Evolutionary conservation across 331 rosid genomes (phyloP), one percentile per base, ranked within the genome.

Genomic region (Ulmus americana): DNA sequence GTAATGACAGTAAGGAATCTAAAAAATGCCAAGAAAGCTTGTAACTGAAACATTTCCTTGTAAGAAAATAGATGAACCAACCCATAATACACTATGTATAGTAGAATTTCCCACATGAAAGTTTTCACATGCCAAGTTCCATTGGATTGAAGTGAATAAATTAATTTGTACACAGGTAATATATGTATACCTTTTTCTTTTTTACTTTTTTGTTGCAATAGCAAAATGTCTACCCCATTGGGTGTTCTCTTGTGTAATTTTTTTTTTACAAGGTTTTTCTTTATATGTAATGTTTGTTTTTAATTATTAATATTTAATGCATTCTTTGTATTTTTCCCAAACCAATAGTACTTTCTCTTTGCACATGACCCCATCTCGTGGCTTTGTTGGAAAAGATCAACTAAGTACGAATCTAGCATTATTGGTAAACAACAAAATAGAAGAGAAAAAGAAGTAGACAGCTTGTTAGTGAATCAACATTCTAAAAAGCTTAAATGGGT

Each of bases 1-100:
- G 97, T 90, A 46, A 94, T 94, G 99, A 85, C 88, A 0, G 79
- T 94, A 68, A 74, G 99, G 45, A 83, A 77, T 82, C 88, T 94
- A 10, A 87, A 80, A 81, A 77, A 77, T 80, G 59, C 66, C 70
- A 85, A 69, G 40, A 94, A 83, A 75, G 65, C 72, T 81, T 70
- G 73, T 53, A 68, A 28, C 35, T 28, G 6, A 56, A 18, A 39
- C 11, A 14, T 22, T 63, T 46, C 56, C 55, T 48, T 10, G 12
- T 22, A 46, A 22, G 13, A 13, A 18, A 16, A 18, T 10, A 45
- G 14, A 9, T 61, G 45, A 10, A 4, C 12, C 55, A 47, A 45
- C 41, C 41, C 55, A 50, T 8, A 2, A 47, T 12, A 71, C 40
- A 77, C 76, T 44, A 56, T 80, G 92, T 86, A 84, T 74, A 84